These are phyloP conservation scores for Ophiostoma perfectum DNA, from an alignment of 2,329 filamentous ascomycete genomes.

Conservation along the genomic window DNA sequence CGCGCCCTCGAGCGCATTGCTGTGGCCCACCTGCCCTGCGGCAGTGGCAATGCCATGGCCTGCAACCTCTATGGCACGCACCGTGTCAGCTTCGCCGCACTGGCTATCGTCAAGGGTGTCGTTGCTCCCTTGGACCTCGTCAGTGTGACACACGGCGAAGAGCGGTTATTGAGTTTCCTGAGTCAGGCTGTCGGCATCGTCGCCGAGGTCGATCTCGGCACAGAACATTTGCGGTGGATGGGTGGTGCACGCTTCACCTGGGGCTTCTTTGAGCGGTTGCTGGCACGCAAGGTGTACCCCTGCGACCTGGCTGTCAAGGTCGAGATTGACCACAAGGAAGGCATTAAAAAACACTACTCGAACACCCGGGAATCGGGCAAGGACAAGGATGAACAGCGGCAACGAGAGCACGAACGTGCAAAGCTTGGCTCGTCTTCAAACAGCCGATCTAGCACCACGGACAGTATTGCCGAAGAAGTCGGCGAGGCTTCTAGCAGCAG, in stretches of 20 bases:
- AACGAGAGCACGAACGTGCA: constrained; percentile 5
- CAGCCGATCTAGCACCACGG: constrained; percentile 4
- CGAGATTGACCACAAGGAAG: constrained; percentile 68
- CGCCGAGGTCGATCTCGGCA: constrained; percentile 83
- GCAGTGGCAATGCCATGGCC: constrained; percentile 90
- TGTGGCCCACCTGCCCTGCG: constrained; percentile 82
- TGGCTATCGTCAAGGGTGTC: constrained; percentile 81
- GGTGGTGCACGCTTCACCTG: constrained; percentile 77
- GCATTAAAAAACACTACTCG: constrained; percentile 66
- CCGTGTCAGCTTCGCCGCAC: constrained; percentile 66
- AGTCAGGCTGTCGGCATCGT: constrained; percentile 87
- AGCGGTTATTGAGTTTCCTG: constrained; percentile 75
- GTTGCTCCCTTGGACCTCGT: constrained; percentile 79
- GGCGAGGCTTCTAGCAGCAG: constrained; percentile 11
- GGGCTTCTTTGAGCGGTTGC: constrained; percentile 71
- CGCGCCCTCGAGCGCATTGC: constrained; percentile 71
- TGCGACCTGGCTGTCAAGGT: constrained; percentile 84
- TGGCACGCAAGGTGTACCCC: constrained; percentile 74
- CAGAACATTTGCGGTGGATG: constrained; percentile 91
- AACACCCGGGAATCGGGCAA: constrained; percentile 13
- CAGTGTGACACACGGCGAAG: constrained; percentile 76
- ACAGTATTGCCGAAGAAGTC: constrained; percentile 5
- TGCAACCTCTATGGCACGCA: constrained; percentile 82
- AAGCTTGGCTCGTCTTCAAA: constrained; percentile 17
- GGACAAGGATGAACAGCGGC: constrained; percentile 11